Base-by-base conservation (phyloP, 2,329 filamentous ascomycete species). In the Cladosporium sphaerospermum region DNA sequence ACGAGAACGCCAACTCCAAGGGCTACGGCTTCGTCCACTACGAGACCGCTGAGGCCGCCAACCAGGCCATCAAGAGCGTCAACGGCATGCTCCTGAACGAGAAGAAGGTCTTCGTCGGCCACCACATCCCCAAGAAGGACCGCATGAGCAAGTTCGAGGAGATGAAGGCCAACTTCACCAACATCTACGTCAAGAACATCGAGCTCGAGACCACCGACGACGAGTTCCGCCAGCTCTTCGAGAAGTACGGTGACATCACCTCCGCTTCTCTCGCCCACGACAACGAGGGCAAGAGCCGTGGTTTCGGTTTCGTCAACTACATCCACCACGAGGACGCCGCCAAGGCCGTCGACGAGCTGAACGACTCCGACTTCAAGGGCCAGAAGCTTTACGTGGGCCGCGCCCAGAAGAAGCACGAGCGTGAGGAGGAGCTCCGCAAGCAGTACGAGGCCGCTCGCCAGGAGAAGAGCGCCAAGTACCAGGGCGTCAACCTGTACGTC, bases 101-200 rank as follows among this genome's bases (percentile, higher is more conserved):
- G 83, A 99, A 99, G 86, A 99, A 99, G 83, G 93, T 99, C 61
- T 99, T 95, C 66, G 93, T 99, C 64, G 93, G 93, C 61, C 92
- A 96, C 77, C 93, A 99, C 78, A 97, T 99, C 68, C 91, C 93
- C 73, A 97, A 97, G 87, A 97, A 97, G 83, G 93, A 99, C 71
- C 92, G 93, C 67, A 93, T 97, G 83, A 96, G 89, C 89, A 99
- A 99, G 79, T 97, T 97, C 66, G 93, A 99, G 79, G 93, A 99
- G 82, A 99, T 99, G 92, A 99, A 99, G 86, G 93, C 93, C 74
- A 99, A 99, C 82, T 99, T 95, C 82, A 99, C 93, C 79, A 99
- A 99, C 74, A 85, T 99, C 75, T 99, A 99, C 78, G 89, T 99
- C 78, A 99, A 99, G 85, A 99, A 99, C 79, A 86, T 99, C 64